Evolutionary conservation across 768 basidiomycete species (phyloP).

Genomic region (Kwoniella pini): DNA sequence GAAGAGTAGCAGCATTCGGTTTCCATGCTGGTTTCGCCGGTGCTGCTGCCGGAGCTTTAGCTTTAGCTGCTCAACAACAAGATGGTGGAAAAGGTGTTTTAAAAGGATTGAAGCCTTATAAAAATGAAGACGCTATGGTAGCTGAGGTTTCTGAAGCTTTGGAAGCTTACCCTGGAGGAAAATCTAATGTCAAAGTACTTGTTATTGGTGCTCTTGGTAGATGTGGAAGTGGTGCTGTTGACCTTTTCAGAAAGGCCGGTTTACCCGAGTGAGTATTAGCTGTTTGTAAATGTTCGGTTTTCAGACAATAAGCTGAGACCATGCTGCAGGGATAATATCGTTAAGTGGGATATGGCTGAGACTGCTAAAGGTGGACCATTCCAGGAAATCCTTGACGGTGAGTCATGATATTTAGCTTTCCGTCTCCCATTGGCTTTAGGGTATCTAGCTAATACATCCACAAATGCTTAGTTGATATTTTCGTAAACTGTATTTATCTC

Average conservation of each 20-base stretch:
- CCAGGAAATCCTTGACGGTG: constrained; percentile 79
- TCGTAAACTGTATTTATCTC: constrained; percentile 99
- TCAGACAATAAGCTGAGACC: neutral
- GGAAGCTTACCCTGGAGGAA: constrained; percentile 60
- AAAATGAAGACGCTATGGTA: constrained; percentile 83
- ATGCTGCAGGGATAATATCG: constrained; percentile 72
- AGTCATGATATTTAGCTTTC: constrained; percentile 22
- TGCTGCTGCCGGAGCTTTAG: constrained; percentile 76
- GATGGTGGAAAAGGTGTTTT: constrained; percentile 60
- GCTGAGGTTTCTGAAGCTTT: constrained; percentile 65
- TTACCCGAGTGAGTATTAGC: constrained; percentile 72
- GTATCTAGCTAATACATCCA: neutral
- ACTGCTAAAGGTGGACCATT: constrained; percentile 97
- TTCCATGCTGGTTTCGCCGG: constrained; percentile 99
- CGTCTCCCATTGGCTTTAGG: neutral
- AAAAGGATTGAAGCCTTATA: constrained; percentile 74
- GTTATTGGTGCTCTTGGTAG: constrained; percentile 95
- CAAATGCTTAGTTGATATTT: constrained; percentile 72
- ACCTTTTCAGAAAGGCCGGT: constrained; percentile 94
- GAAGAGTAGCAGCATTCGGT: constrained; percentile 96
- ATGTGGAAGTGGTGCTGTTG: constrained; percentile 92
- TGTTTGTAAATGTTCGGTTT: neutral
- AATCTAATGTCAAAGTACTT: constrained; percentile 67
- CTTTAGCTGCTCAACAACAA: constrained; percentile 67
- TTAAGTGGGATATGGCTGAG: constrained; percentile 98